Percentiles rank a stretch among this genome's conserved stretches.
Evolutionary conservation across 805 yeast genomes (phyloP).

Genomic region (Kluyveromyces nonfermentans): DNA sequence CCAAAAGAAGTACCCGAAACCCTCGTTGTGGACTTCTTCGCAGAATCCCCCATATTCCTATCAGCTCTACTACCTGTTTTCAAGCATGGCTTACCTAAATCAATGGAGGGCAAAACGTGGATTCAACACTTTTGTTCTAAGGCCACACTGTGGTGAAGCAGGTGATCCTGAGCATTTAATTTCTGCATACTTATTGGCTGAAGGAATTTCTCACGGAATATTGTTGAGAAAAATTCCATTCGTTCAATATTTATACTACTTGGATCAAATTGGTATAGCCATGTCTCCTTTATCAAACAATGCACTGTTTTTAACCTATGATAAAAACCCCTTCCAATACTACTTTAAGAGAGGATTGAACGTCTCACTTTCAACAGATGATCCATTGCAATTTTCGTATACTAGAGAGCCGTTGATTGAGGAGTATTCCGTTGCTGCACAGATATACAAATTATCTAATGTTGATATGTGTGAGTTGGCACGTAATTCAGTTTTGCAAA

Average conservation of each 20-base stretch:
- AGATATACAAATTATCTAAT: constrained; percentile 84
- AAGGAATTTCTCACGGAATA: constrained; percentile 94
- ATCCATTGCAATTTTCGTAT: constrained; percentile 93
- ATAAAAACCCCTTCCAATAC: constrained; percentile 88
- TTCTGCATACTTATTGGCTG: constrained; percentile 79
- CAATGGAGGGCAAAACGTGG: constrained; percentile 69
- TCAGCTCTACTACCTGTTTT: constrained; percentile 79
- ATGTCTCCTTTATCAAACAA: constrained; percentile 98
- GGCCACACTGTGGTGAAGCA: constrained; percentile 99
- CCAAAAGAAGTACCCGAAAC: constrained; percentile 77
- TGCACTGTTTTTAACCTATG: constrained; percentile 91
- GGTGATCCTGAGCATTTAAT: constrained; percentile 98
- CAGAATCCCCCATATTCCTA: constrained; percentile 97
- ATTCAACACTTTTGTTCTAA: constrained; percentile 80
- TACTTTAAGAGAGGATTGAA: constrained; percentile 91
- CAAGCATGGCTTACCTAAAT: constrained; percentile 80
- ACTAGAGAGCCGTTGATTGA: constrained; percentile 96
- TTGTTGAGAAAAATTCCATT: constrained; percentile 87
- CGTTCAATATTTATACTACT: constrained; percentile 83
- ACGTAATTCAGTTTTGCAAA: constrained; percentile 80
- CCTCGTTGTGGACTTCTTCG: constrained; percentile 67
- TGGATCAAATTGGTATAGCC: constrained; percentile 94
- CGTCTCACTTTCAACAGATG: constrained; percentile 92
- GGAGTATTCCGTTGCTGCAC: constrained; percentile 97
- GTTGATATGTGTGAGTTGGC: constrained; percentile 98